Base-by-base conservation (phyloP, 129 eudicot species). In the Centaurea solstitialis region DNA sequence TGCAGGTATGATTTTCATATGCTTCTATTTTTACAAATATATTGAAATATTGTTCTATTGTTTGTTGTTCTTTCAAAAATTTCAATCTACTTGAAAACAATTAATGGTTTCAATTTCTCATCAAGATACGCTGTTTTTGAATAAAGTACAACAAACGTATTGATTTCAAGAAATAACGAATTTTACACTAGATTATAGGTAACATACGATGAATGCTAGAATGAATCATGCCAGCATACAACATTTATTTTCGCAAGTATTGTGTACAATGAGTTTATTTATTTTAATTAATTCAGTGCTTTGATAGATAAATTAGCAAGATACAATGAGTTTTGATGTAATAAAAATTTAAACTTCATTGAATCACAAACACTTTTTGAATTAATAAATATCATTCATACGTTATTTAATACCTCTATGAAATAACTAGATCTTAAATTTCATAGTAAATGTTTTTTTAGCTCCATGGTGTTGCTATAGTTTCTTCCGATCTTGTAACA, bases 1-100 rank as follows among this genome's bases (percentile, higher is more conserved):
- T 90, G 78, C 94, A 88, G 92, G 94, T 88, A 47, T 72, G 70
- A 8, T 45, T 65, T 77, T 86, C 39, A 6, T 64, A 13, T 37
- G 33, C 83, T 37, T 53, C 38, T 64, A 41, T 80, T 64, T 10
- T 39, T 26, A 50, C n/a, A 53, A 53, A 53, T 15, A 4, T 17
- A 53, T 7, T 50, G 62, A 13, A 17, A 50, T 0, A 50, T 17
- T 0, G 20, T 47, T 47, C 61, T 47, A 47, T 6, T 53, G 64
- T 53, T 53, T 53, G 64, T 53, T 53, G 64, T 53, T 53, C 17
- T 53, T 50, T 2, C 20, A 13, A 15, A 3, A 50, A 50, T 50
- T 50, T 3, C 18, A 50, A 50, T 50, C 18, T 53, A 53, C 64
- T 50, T 53, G 64, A 53, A 53, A 53, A 17, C 5, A 4, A 53